Conservation (phyloP, 768 basidiomycete species). For the Podaxis sp. region DNA sequence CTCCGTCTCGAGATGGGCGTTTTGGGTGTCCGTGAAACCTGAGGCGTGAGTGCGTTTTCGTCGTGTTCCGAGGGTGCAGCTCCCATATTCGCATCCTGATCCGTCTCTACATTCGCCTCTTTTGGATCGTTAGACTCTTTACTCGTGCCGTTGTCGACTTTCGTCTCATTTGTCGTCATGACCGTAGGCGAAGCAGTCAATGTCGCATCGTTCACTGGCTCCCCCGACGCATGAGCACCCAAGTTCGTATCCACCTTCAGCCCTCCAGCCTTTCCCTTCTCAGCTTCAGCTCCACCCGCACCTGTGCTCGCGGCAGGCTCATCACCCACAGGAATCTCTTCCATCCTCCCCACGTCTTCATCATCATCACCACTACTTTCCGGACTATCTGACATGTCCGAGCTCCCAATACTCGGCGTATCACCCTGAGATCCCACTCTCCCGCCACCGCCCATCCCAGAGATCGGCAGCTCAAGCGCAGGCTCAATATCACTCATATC, state of each 20-base stretch:
- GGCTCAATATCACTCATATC: constrained; percentile 38
- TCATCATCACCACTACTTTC: constrained; percentile 66
- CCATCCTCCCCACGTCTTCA: constrained; percentile 49
- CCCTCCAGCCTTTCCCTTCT: neutral
- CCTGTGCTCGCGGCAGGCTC: constrained; percentile 29
- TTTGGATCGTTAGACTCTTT: neutral
- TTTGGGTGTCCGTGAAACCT: neutral
- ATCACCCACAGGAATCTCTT: constrained; percentile 77
- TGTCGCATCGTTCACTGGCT: neutral
- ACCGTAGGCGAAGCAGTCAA: neutral
- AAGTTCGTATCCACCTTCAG: neutral
- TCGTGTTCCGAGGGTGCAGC: neutral
- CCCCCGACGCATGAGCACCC: neutral
- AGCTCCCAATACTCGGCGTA: constrained; percentile 72
- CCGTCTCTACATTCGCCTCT: neutral
- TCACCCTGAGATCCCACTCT: constrained; percentile 67
- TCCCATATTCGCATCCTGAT: neutral
- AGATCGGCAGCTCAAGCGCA: constrained; percentile 65
- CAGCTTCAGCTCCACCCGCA: neutral
- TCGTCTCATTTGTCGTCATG: neutral
- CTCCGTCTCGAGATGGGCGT: constrained; percentile 42
- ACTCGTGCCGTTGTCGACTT: neutral
- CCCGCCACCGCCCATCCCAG: constrained; percentile 18
- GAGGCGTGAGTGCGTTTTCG: constrained; percentile 8
- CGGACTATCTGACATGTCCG: constrained; percentile 67